Conservation (phyloP, 2,329 filamentous ascomycete genomes). For the Phyllosticta capitalensis region DNA sequence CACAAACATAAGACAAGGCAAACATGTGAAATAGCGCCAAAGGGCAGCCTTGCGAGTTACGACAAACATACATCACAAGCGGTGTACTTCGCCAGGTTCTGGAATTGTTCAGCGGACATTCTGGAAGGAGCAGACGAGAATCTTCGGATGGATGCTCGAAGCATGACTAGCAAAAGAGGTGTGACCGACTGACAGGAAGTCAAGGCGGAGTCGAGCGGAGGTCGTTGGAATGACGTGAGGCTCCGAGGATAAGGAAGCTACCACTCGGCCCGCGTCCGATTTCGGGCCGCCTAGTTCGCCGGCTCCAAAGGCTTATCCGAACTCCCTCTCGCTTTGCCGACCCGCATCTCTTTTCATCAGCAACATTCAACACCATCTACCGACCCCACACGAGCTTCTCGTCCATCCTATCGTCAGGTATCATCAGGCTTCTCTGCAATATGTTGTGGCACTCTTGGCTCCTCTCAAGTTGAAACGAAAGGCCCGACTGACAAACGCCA, state of each 20-base stretch:
- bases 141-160: not conserved
- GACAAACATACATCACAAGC: conserved; percentile 23
- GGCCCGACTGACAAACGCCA: not conserved
- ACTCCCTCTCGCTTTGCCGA: not conserved
- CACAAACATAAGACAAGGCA: not conserved
- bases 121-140: not conserved
- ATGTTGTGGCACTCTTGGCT: not conserved
- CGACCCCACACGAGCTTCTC: not conserved
- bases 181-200: not conserved
- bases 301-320: not conserved
- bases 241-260: not conserved
- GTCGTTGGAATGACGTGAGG: not conserved
- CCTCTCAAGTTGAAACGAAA: not conserved
- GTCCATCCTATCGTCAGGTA: not conserved
- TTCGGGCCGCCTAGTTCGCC: not conserved
- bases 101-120: conserved; percentile 11
- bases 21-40: not conserved
- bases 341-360: not conserved
- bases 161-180: not conserved
- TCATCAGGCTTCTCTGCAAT: too few species aligned
- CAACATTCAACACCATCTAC: not conserved
- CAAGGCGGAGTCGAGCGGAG: not conserved
- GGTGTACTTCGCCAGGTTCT: conserved; percentile 19
- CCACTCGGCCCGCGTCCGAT: not conserved
- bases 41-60: not conserved